phyloP scores from a whole-genome alignment of 306 rosid genomes.

The Delonix regia region DNA sequence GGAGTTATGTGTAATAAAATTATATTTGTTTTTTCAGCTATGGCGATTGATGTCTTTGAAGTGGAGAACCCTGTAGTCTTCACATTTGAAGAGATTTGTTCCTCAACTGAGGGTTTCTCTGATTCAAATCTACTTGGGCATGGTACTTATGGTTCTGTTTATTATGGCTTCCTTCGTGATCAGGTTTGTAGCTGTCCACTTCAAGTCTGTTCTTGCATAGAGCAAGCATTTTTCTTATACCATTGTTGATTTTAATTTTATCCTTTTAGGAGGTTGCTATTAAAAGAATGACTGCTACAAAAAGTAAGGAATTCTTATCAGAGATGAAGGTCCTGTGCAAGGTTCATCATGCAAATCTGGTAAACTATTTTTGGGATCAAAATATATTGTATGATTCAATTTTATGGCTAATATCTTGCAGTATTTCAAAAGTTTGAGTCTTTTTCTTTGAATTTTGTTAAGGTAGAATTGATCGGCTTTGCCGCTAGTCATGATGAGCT shows the following conservation, averaged over 20 bases:
- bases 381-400: slow-evolving; percentile 16
- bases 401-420: slow-evolving; percentile 39
- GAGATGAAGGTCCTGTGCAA: slow-evolving; percentile 96
- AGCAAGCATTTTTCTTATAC: slow-evolving; percentile 26
- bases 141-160: slow-evolving; percentile 97
- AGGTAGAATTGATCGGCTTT: slow-evolving; percentile 99
- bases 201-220: slow-evolving; percentile 1
- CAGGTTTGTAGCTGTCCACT: slow-evolving; percentile 63
- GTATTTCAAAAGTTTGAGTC: slow-evolving; percentile 48
- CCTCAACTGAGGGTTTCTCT: slow-evolving; percentile 83
- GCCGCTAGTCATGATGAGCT: slow-evolving; percentile 88
- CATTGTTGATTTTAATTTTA: slow-evolving; percentile 34
- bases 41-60: slow-evolving; percentile 67
- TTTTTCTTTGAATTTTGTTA: slow-evolving; percentile 53
- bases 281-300: slow-evolving; percentile 94
- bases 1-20: slow-evolving; percentile 16
- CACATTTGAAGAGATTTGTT: slow-evolving; percentile 72
- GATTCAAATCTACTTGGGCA: slow-evolving; percentile 90
- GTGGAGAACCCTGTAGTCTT: slow-evolving; percentile 86
- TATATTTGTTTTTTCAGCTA: slow-evolving; percentile 54
- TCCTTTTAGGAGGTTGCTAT: slow-evolving; percentile 88
- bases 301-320: slow-evolving; percentile 85
- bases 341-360: slow-evolving; percentile 98
- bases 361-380: slow-evolving; percentile 42
- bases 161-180: slow-evolving; percentile 72